phyloP scores from a whole-genome alignment of 306 rosid genomes.

The Medicago lupulina region DNA sequence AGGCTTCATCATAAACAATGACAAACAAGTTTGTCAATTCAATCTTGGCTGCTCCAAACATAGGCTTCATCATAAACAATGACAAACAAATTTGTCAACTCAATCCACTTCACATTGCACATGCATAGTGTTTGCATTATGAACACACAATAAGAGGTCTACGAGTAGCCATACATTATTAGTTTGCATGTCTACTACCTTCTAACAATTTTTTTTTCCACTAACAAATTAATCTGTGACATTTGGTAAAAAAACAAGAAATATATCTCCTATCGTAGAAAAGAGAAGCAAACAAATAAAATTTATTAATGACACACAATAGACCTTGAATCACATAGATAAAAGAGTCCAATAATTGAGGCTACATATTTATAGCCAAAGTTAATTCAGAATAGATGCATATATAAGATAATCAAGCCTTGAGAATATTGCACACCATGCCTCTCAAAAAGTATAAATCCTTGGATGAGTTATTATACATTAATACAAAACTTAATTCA shows the following conservation, averaged over 20 bases:
- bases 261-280: no score
- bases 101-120: constrained; percentile 52
- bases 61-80: constrained; percentile 40
- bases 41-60: no score
- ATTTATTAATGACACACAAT: constrained; percentile 30
- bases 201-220: background rate
- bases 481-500: constrained; percentile 38
- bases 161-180: constrained; percentile 42
- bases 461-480: constrained; percentile 46
- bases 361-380: constrained; percentile 45
- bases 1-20: no score
- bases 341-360: constrained; percentile 42
- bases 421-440: constrained; percentile 37
- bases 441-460: constrained; percentile 56
- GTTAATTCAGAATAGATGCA: constrained; percentile 45
- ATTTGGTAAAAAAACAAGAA: background rate
- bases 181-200: constrained; percentile 44
- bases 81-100: constrained; percentile 44
- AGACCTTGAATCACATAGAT: constrained; percentile 43
- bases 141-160: constrained; percentile 44
- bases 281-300: constrained; percentile 28
- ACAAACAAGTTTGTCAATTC: no score
- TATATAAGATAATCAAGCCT: constrained; percentile 45
- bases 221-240: background rate
- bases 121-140: constrained; percentile 53